Evolutionary conservation across 768 basidiomycete species (phyloP), one percentile per base, ranked within the genome.

Genomic region (Chalciporus chontae): DNA sequence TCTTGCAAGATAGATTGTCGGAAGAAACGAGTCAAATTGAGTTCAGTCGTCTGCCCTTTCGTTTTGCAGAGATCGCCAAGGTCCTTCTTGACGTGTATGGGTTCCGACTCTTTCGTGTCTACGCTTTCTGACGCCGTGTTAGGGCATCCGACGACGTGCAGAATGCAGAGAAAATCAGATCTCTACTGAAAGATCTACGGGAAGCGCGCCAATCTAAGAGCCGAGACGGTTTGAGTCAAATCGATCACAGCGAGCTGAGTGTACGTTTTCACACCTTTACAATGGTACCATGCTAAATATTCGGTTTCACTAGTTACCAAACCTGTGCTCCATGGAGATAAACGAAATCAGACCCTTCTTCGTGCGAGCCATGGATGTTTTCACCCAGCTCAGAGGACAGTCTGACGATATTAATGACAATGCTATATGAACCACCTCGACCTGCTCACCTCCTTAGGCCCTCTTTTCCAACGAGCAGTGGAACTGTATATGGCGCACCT

Each of bases 191-290:
- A 66, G 94, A 96, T 63, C 74, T 98, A n/a, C 86, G 94, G 11
- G 94, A 98, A 72, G 91, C 90, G 11, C 79, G 96, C 34, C 95
- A 97, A 66, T 88, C 94, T 8, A 99, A 99, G 64, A 86, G 89
- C 70, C 73, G 94, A 53, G 82, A 88, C 47, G 94, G 94, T 76
- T 71, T 98, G 2, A 75, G 78, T 52, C 80, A 79, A 51, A 75
- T 96, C 24, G 89, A 94, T 65, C 80, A 90, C 61, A 87, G 82
- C 55, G 87, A 90, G 65, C 76, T 93, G 23, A 83, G 82, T 69
- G 91, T 90, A 66, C 37, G 84, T 69, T 26, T n/a, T n/a, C 36
- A 42, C 27, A 26, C 29, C 29, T 7, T 14, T 3, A 27, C 50
- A 11, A 31, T 42, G 39, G 46, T 38, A 40, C 40, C 14, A 18